These are phyloP conservation scores for Penicillium diatomitis DNA, from an alignment of 495 filamentous ascomycete species.

Conservation along the genomic window DNA sequence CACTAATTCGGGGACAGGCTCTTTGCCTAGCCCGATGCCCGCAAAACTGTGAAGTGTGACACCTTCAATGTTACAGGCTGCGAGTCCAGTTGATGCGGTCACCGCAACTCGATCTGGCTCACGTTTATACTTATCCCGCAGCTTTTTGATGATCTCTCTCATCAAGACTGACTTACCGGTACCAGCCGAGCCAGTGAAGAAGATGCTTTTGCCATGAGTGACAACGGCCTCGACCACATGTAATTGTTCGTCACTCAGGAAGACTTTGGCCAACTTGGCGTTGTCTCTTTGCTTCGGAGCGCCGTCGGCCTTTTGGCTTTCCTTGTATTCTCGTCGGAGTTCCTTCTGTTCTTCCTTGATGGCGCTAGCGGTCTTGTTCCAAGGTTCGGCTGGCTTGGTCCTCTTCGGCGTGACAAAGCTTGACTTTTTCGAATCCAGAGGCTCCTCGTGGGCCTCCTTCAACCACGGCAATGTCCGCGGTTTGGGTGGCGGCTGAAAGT, in stretches of 20 bases:
- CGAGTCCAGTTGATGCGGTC: slow-evolving; percentile 90
- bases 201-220: slow-evolving; percentile 72
- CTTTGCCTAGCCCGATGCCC: slow-evolving; percentile 92
- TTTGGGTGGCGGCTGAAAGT: slow-evolving; percentile 37
- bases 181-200: slow-evolving; percentile 96
- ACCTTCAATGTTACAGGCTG: slow-evolving; percentile 93
- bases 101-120: slow-evolving; percentile 81
- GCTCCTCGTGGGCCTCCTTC: slow-evolving; percentile 23
- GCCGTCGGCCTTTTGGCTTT: slow-evolving; percentile 25
- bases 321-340: slow-evolving; percentile 54
- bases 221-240: slow-evolving; percentile 75
- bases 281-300: slow-evolving; percentile 10
- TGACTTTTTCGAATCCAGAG: slow-evolving; percentile 17
- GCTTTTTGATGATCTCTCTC: slow-evolving; percentile 72
- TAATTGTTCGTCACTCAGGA: slow-evolving; percentile 76
- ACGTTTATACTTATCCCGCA: slow-evolving; percentile 62
- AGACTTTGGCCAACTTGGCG: slow-evolving; percentile 47
- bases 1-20: slow-evolving; percentile 68
- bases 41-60: slow-evolving; percentile 94
- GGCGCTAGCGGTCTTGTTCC: slow-evolving; percentile 76
- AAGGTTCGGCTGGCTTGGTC: slow-evolving; percentile 45
- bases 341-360: slow-evolving; percentile 76
- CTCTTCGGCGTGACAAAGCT: slow-evolving; percentile 25
- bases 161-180: slow-evolving; percentile 96
- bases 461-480: slow-evolving; percentile 50